Evolutionary conservation across 2,329 filamentous ascomycete genomes (phyloP).

Genomic region (Colletotrichum scovillei): DNA sequence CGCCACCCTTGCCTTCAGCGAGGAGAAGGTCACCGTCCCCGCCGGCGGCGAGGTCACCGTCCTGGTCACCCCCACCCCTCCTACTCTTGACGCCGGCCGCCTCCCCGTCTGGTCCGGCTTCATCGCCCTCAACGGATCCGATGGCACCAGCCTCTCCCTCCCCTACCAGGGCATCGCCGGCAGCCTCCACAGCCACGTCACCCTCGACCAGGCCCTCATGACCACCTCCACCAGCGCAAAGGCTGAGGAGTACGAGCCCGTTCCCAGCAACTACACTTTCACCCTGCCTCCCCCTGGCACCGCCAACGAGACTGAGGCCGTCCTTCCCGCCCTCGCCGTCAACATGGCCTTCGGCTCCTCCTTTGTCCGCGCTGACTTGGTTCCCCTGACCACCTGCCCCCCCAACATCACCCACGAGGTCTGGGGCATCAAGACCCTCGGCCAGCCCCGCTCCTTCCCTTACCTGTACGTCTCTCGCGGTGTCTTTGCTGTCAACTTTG

Average conservation of each 20-base stretch:
- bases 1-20: constrained; percentile 56
- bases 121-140: constrained; percentile 53
- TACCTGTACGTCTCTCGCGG: constrained; percentile 46
- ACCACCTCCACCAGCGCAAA: constrained; percentile 47
- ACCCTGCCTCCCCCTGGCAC: constrained; percentile 54
- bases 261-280: constrained; percentile 52
- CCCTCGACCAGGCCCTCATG: constrained; percentile 50
- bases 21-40: constrained; percentile 55
- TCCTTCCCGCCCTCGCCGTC: constrained; percentile 53
- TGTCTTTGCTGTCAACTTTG: constrained; percentile 48
- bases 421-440: constrained; percentile 54
- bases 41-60: constrained; percentile 57
- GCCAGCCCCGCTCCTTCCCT: constrained; percentile 57
- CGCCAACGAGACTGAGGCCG: constrained; percentile 42
- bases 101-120: constrained; percentile 57
- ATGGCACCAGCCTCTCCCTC: constrained; percentile 49
- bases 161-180: constrained; percentile 55
- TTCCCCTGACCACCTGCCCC: constrained; percentile 49
- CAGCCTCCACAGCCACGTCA: constrained; percentile 48
- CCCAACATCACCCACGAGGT: constrained; percentile 44
- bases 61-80: constrained; percentile 57
- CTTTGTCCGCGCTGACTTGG: constrained; percentile 55
- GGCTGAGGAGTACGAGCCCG: constrained; percentile 35
- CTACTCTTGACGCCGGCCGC: constrained; percentile 47
- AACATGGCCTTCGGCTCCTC: constrained; percentile 58